Percentiles rank a stretch among this genome's conserved stretches.
Evolutionary conservation across 306 rosid genomes (phyloP).

Genomic region (Sindora glabra): DNA sequence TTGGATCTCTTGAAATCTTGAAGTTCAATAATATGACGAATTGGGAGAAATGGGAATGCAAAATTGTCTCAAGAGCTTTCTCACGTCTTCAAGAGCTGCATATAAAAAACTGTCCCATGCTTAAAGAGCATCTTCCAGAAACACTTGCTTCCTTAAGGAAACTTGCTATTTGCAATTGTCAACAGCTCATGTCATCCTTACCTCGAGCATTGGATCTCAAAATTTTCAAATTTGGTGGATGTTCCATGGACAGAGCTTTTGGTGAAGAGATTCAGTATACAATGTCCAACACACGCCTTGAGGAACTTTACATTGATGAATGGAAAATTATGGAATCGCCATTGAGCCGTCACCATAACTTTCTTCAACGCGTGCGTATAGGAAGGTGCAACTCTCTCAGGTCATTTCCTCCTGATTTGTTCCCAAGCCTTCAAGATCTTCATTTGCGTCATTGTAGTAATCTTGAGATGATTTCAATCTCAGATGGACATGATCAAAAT

Average conservation of each 20-base stretch:
- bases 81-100: not conserved
- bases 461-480: not conserved
- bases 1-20: not conserved
- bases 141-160: not conserved
- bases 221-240: not conserved
- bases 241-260: not conserved
- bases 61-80: not conserved
- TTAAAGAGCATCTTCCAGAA: not conserved
- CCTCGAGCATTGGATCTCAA: not conserved
- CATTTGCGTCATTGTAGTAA: accelerated
- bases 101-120: not conserved
- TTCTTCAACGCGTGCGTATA: not conserved
- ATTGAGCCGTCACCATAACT: not conserved
- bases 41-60: conserved; percentile 9
- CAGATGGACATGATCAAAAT: not conserved
- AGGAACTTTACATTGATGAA: accelerated
- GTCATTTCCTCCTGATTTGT: not conserved
- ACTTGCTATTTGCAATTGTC: not conserved
- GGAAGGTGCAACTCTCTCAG: not conserved
- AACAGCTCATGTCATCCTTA: not conserved
- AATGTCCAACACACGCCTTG: not conserved
- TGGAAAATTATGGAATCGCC: not conserved
- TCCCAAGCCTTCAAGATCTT: not conserved
- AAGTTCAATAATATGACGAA: not conserved
- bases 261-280: not conserved